Evolutionary conservation across 1,139 yeast species (phyloP), one percentile per base, ranked within the genome.

Genomic region (Yamadazyma trypodendri): DNA sequence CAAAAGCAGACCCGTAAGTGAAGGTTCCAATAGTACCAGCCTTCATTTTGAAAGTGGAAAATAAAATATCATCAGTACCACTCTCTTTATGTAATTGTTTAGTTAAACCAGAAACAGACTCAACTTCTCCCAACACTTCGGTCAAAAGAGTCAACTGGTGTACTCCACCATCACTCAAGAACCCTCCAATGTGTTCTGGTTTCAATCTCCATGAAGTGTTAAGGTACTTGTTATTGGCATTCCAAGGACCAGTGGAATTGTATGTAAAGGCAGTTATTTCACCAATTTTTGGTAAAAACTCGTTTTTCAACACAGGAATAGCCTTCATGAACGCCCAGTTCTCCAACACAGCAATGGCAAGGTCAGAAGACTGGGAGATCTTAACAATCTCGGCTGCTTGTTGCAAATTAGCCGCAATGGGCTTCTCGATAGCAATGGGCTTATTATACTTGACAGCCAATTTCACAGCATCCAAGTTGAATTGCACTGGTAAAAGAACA

Each of bases 181-280:
- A 88, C 0, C 97, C 97, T 41, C 97, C 97, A 47, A 88, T 76
- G 56, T 89, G 97, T 59, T 87, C 83, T 25, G 97, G 97, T 41
- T 81, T 73, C 56, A 75, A 76, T 72, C 97, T 81, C 97, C 97
- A 89, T 7, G 84, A 52, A 6, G 92, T 84, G 27, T 70, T 63
- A 46, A 82, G 64, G 59, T 87, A 89, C 58, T 84, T 80, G 63
- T 76, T 81, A 40, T 67, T 53, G 21, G 69, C 70, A 46, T 78
- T 73, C 70, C 82, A 89, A 11, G 95, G 81, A 17, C 96, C 96
- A 3, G 96, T 86, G 24, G 90, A 74, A 47, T 77, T 79, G 63
- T 85, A 87, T 17, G 86, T 78, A 65, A 89, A 90, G 6, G 86
- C 83, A 31, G 79, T 75, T 28, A 86, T 73, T 9, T 78, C 77